Evolutionary conservation across 306 rosid species (phyloP).

Genomic region (Quercus gilva): DNA sequence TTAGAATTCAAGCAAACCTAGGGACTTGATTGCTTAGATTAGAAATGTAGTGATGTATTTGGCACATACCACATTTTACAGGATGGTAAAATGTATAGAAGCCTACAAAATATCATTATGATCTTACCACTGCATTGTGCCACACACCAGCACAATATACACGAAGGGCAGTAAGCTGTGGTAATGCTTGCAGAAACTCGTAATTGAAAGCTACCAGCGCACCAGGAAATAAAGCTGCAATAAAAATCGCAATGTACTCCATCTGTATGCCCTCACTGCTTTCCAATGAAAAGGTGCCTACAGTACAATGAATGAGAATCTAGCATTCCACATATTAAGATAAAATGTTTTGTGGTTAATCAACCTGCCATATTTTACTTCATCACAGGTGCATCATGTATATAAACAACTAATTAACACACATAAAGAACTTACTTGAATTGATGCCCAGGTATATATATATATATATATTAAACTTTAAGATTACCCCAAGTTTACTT

Average conservation of each 20-base stretch:
- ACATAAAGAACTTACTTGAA: background rate
- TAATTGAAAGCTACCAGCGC: conserved; percentile 76
- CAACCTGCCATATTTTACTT: background rate
- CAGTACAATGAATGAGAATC: conserved; percentile 46
- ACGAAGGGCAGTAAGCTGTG: conserved; percentile 60
- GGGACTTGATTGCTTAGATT: background rate
- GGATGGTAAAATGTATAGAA: background rate
- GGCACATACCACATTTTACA: background rate
- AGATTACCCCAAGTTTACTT: background rate
- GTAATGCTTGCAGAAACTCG: conserved; percentile 48
- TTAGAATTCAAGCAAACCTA: background rate
- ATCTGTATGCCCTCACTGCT: conserved; percentile 78
- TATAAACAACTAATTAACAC: background rate
- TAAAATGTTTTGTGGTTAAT: background rate
- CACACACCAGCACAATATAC: conserved; percentile 88
- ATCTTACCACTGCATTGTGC: conserved; percentile 92
- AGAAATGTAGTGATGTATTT: background rate
- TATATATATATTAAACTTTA: background rate
- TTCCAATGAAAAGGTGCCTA: conserved; percentile 46
- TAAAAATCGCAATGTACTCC: conserved; percentile 79
- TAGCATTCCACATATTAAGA: conserved; percentile 19
- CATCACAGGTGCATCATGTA: background rate
- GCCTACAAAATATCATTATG: background rate
- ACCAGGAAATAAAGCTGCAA: conserved; percentile 83
- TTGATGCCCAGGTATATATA: background rate